Conservation (phyloP, 2,329 filamentous ascomycete species). For the Magnaporthiopsis incrustans region DNA sequence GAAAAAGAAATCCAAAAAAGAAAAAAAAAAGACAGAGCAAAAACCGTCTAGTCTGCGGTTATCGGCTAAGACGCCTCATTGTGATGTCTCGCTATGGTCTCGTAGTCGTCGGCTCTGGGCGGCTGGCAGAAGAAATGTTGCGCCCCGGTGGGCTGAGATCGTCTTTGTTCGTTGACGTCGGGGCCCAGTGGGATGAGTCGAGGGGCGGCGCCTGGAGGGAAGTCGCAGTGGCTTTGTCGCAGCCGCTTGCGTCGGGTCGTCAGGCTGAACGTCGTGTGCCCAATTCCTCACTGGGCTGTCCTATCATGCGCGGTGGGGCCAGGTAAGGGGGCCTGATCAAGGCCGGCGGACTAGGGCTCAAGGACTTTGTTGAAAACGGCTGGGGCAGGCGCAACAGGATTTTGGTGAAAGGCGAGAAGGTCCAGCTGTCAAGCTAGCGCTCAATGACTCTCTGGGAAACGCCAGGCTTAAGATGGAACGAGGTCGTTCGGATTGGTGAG, state of each 20-base stretch:
- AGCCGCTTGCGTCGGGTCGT: not conserved
- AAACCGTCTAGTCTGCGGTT: not conserved
- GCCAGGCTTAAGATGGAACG: not conserved
- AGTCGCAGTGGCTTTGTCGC: not conserved
- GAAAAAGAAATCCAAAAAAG: constrained; percentile 3
- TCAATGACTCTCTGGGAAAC: not conserved
- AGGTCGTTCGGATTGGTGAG: not conserved
- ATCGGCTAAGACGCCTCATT: not conserved
- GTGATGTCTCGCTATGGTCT: not conserved
- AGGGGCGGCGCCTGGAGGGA: not conserved
- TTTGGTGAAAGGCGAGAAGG: not conserved
- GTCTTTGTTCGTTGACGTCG: not conserved
- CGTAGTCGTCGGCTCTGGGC: not conserved
- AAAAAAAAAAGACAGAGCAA: not conserved
- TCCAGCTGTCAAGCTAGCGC: not conserved
- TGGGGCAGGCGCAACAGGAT: not conserved
- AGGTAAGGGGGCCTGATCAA: not conserved
- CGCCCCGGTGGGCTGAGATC: not conserved
- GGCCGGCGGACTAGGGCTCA: not conserved
- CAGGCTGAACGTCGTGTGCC: no score
- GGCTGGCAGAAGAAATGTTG: not conserved
- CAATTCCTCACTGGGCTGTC: no score
- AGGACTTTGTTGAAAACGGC: not conserved
- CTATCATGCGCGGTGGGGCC: not conserved
- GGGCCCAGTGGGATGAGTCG: no score